These are phyloP conservation scores for Trichophyton rubrum DNA, from an alignment of 2,329 filamentous ascomycete genomes.

Conservation along the genomic window DNA sequence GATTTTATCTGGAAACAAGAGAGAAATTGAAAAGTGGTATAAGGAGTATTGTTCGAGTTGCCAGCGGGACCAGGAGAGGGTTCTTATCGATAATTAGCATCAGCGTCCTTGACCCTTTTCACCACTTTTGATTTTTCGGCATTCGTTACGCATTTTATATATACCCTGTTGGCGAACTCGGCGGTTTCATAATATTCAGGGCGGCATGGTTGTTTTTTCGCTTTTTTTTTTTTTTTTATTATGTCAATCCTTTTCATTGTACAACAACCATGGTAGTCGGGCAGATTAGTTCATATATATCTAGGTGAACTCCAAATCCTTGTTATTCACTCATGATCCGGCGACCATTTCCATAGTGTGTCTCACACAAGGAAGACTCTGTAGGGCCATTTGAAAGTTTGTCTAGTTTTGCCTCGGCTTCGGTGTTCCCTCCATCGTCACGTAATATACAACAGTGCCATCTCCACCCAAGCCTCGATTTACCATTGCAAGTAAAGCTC, in stretches of 20 bases:
- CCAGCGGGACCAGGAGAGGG: conserved; percentile 30
- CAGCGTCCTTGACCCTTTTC: background rate
- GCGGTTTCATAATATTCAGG: background rate
- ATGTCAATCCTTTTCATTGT: background rate
- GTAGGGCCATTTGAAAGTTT: background rate
- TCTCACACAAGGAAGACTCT: background rate
- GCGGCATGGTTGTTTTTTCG: background rate
- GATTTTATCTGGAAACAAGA: conserved; percentile 24
- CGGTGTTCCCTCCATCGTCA: conserved; percentile 51
- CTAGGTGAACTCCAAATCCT: background rate
- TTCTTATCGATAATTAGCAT: background rate
- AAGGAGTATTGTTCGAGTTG: conserved; percentile 53
- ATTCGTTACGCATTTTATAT: background rate
- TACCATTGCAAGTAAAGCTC: conserved; percentile 46
- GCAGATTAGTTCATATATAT: background rate
- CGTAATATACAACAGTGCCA: conserved; percentile 53
- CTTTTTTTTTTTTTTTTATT: background rate
- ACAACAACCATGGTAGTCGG: background rate
- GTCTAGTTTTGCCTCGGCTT: conserved; percentile 51
- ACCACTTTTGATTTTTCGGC: background rate
- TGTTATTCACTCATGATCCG: background rate
- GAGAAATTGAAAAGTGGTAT: conserved; percentile 44
- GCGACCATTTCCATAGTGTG: background rate
- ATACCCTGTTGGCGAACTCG: background rate
- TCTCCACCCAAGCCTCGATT: conserved; percentile 40